phyloP scores from a whole-genome alignment of 1,284 basidiomycete genomes.

The Marasmius sp. region DNA sequence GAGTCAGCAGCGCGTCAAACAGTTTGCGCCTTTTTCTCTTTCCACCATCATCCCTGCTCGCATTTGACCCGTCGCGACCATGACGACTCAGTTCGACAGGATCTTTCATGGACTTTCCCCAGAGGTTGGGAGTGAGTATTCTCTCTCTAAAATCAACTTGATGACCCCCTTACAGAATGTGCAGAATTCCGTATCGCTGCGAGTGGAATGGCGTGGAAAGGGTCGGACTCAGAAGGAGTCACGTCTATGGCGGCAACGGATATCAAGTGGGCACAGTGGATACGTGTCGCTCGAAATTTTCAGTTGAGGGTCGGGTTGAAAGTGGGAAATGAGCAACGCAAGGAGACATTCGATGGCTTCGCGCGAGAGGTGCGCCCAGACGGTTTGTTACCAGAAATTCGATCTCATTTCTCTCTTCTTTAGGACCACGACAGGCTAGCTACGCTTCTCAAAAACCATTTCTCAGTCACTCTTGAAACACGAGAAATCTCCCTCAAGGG shows the following conservation, averaged over 20 bases:
- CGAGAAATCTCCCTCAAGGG: conserved; percentile 91
- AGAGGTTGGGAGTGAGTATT: conserved; percentile 77
- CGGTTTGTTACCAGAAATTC: background rate
- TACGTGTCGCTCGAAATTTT: conserved; percentile 89
- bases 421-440: conserved; percentile 84
- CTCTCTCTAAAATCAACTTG: background rate
- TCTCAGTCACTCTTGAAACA: conserved; percentile 81
- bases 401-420: conserved; percentile 9
- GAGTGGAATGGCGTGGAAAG: conserved; percentile 93
- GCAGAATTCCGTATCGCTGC: conserved; percentile 86
- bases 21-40: conserved; percentile 11
- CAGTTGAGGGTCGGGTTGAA: conserved; percentile 80
- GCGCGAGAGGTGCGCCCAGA: conserved; percentile 68
- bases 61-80: conserved; percentile 31
- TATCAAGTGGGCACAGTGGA: conserved; percentile 89
- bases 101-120: conserved; percentile 77
- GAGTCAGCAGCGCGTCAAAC: conserved; percentile 33
- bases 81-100: conserved; percentile 77
- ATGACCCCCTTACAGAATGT: conserved; percentile 7
- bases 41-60: conserved; percentile 14
- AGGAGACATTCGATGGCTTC: conserved; percentile 94
- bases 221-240: conserved; percentile 63
- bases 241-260: conserved; percentile 70
- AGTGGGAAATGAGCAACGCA: conserved; percentile 60
- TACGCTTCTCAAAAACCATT: conserved; percentile 81